Percentiles rank a stretch among this genome's conserved stretches.
Evolutionary conservation across 2,329 filamentous ascomycete species (phyloP).

Genomic region (Coniochaeta ligniaria): DNA sequence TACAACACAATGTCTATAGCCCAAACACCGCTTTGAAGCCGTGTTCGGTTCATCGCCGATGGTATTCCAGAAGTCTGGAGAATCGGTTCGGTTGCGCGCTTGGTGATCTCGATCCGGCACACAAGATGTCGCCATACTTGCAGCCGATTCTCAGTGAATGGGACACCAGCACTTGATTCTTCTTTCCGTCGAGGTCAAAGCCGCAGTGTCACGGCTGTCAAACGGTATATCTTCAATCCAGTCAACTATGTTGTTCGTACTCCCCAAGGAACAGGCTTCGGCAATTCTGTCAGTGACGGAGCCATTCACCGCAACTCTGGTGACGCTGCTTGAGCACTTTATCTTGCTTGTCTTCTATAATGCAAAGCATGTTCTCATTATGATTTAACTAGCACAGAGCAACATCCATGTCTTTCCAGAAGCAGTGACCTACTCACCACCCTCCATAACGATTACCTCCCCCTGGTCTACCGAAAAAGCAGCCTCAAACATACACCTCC

Average conservation of each 20-base stretch:
- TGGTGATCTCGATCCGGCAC: neutral
- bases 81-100: neutral
- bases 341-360: neutral
- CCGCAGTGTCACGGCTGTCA: neutral
- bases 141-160: neutral
- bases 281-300: neutral
- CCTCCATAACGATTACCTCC: neutral
- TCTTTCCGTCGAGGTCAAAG: neutral
- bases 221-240: neutral
- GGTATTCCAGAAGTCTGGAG: neutral
- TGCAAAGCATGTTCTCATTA: no score
- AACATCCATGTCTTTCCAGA: neutral
- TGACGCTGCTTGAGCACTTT: neutral
- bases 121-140: neutral
- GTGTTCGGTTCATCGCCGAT: neutral
- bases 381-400: no score
- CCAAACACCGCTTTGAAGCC: neutral
- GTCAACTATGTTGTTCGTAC: neutral
- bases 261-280: neutral
- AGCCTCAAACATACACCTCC: slow-evolving; percentile 11
- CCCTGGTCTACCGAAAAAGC: neutral
- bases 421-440: neutral
- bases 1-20: neutral
- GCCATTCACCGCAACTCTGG: neutral
- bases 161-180: no score